phyloP scores from a whole-genome alignment of 164 flowering plant species.

The Tetrastigma voinierianum region DNA sequence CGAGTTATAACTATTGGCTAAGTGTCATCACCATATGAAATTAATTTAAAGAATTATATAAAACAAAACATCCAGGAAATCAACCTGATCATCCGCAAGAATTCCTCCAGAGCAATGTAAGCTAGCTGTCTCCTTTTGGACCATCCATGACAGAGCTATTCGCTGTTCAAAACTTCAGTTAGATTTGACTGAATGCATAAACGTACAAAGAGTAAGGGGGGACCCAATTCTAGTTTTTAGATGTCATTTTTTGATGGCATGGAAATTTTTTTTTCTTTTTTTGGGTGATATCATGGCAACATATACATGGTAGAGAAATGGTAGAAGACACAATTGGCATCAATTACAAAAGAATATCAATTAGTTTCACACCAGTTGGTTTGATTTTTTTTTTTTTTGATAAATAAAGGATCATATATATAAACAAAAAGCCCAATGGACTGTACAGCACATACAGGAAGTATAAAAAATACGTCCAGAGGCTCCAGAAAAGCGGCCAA shows the following conservation, averaged over 20 bases:
- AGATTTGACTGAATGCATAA: background rate
- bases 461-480: too few relatives aligned
- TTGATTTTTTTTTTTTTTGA: too few relatives aligned
- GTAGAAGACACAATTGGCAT: background rate
- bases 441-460: too few relatives aligned
- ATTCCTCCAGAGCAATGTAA: conserved; percentile 79
- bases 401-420: too few relatives aligned
- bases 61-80: background rate
- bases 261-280: background rate
- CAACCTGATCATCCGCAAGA: conserved; percentile 97
- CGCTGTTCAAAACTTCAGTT: conserved; percentile 47
- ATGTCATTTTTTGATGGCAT: background rate
- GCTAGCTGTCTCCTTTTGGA: conserved; percentile 69
- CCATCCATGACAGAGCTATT: conserved; percentile 95
- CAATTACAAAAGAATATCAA: background rate
- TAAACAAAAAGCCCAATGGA: too few relatives aligned
- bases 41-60: background rate
- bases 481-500: too few relatives aligned
- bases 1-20: background rate
- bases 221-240: background rate
- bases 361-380: too few relatives aligned
- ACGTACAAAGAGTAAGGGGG: background rate
- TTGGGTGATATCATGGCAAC: background rate
- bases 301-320: background rate
- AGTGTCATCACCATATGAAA: background rate